A percentile compares a stretch with the other conserved stretches of the same genome.
Evolutionary conservation across 305 asterid genomes (phyloP).

Genomic region (Solanum hybrid): DNA sequence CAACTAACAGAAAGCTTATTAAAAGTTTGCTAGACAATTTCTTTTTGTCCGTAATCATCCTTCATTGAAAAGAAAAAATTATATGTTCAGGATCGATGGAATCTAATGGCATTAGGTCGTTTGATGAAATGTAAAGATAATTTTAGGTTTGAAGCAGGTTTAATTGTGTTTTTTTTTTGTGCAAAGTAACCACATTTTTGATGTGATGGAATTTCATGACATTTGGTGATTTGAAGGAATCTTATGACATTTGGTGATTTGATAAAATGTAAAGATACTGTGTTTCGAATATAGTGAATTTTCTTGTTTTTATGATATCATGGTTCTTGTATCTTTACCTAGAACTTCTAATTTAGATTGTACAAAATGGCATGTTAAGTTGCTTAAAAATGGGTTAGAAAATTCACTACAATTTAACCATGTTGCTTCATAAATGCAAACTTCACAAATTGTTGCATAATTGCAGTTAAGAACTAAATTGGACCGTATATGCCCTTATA

Average conservation of each 20-base stretch:
- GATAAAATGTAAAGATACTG: background rate
- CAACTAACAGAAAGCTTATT: background rate
- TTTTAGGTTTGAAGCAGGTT: background rate
- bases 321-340: background rate
- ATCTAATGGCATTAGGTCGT: background rate
- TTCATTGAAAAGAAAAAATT: background rate
- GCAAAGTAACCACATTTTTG: background rate
- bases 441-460: background rate
- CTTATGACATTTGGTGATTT: background rate
- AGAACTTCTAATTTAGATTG: background rate
- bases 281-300: background rate
- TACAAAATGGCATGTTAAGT: background rate
- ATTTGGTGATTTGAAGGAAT: background rate
- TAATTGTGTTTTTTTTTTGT: background rate
- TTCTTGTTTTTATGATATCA: background rate
- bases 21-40: background rate
- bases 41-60: background rate
- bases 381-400: background rate
- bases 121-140: background rate
- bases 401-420: background rate
- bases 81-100: background rate
- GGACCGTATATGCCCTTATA: background rate
- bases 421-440: background rate
- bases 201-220: background rate
- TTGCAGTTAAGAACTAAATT: background rate